phyloP scores from a whole-genome alignment of 1,284 basidiomycete species.

The Heliocybe sulcata region DNA sequence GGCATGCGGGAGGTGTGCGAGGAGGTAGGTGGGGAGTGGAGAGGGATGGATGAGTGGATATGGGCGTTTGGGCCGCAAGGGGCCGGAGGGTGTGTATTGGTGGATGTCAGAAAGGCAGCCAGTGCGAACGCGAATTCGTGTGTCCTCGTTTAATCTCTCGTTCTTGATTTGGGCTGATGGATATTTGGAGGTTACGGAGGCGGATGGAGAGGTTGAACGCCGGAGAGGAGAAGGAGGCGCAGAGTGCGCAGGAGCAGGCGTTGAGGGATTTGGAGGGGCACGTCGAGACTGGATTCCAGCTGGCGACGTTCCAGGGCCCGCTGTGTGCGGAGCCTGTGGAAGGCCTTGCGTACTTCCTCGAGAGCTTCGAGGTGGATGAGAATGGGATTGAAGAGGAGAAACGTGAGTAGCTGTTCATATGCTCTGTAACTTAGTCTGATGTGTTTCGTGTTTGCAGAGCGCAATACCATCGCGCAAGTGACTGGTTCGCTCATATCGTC shows the following conservation, averaged over 20 bases:
- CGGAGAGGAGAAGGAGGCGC: slow-evolving; percentile 15
- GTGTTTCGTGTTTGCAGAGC: slow-evolving; percentile 32
- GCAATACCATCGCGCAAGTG: slow-evolving; percentile 67
- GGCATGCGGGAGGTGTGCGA: slow-evolving; percentile 60
- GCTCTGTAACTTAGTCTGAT: slow-evolving; percentile 3
- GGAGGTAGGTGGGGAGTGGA: slow-evolving; percentile 79
- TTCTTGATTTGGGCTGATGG: slow-evolving; percentile 8
- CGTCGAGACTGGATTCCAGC: slow-evolving; percentile 92
- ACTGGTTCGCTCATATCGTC: slow-evolving; percentile 87
- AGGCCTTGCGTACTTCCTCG: slow-evolving; percentile 89
- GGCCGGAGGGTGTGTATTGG: slow-evolving; percentile 81
- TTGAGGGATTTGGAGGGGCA: slow-evolving; percentile 66
- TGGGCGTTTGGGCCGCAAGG: slow-evolving; percentile 92
- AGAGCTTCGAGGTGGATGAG: slow-evolving; percentile 61
- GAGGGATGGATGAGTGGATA: slow-evolving; percentile 61
- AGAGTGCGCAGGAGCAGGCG: slow-evolving; percentile 7
- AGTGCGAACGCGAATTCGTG: slow-evolving; percentile 26
- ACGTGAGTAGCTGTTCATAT: slow-evolving; percentile 30
- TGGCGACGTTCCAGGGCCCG: slow-evolving; percentile 91
- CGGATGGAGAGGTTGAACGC: slow-evolving; percentile 27
- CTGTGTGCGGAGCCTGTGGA: slow-evolving; percentile 94
- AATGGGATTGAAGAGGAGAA: slow-evolving; percentile 58
- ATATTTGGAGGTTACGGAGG: slow-evolving; percentile 36
- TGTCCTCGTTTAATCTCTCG: slow-evolving; percentile 2
- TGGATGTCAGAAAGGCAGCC: slow-evolving; percentile 57